Evolutionary conservation across 2,329 filamentous ascomycete species (phyloP), one percentile per base, ranked within the genome.

Genomic region (Clonostachys sp.): DNA sequence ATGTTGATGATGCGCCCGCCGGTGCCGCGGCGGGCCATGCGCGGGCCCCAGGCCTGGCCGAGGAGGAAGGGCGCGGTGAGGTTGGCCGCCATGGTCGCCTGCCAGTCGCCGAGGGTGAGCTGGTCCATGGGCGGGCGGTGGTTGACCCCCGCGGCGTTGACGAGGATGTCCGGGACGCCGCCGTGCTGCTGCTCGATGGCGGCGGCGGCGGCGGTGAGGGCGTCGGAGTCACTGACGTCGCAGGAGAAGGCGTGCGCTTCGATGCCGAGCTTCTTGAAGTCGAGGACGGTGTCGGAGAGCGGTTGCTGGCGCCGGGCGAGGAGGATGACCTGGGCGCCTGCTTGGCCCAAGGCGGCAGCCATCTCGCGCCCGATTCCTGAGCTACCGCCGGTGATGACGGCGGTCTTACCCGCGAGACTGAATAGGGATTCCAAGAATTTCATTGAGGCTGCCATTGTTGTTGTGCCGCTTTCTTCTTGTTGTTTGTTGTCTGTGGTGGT

Each of bases 311-410:
- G 51, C 0, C 63, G 58, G 9, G 62, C 63, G 14, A 66, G 51
- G 6, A 66, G 52, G 18, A 66, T 52, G 8, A 66, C 48, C 0
- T 53, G 55, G 16, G 62, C 61, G 1, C 63, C 63, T 1, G 62
- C 55, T 13, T 58, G 57, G 1, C 62, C 61, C 0, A 65, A 46
- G 0, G 62, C 60, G 7, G 55, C 49, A 0, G 62, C 60, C 50
- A 66, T 66, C 17, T 57, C 57, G 2, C 59, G 60, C 10, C 63
- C 63, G 44, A 66, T 66, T 12, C 63, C 63, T 5, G 61, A 61
- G 49, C 62, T 65, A n/a, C 57, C 63, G 7, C 63, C 63, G 0
- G 63, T 65, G 2, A 66, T 51, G 7, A 65, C 54, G 0, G 61
- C 63, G 6, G 58, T 55, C 36, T 53, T 55, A 14, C 61, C 62